These are phyloP conservation scores for Monascus ruber DNA, from an alignment of 2,329 filamentous ascomycete species.

Conservation along the genomic window DNA sequence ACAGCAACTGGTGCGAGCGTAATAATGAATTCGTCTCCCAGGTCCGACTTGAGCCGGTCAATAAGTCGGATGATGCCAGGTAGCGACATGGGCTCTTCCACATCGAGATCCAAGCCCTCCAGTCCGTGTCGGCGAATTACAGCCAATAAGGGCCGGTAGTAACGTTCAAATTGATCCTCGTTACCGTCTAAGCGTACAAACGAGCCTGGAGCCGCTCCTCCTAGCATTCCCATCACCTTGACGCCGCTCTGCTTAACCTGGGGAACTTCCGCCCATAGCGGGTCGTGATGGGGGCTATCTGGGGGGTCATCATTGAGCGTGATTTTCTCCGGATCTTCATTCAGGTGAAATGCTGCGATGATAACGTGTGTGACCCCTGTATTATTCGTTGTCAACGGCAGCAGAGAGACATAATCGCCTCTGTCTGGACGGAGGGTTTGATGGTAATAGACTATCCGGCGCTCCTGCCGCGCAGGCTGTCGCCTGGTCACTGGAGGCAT, in stretches of 20 bases:
- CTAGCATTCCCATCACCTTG: slow-evolving; percentile 76
- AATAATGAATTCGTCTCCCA: slow-evolving; percentile 53
- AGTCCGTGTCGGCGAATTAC: slow-evolving; percentile 51
- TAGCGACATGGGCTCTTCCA: slow-evolving; percentile 66
- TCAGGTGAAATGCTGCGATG: slow-evolving; percentile 75
- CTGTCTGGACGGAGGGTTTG: slow-evolving; percentile 51
- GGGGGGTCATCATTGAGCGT: slow-evolving; percentile 73
- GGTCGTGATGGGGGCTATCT: slow-evolving; percentile 53
- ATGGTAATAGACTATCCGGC: slow-evolving; percentile 43
- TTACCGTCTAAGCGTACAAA: slow-evolving; percentile 52
- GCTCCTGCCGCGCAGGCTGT: slow-evolving; percentile 10
- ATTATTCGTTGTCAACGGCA: slow-evolving; percentile 48
- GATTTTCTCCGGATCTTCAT: slow-evolving; percentile 53
- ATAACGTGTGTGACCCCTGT: slow-evolving; percentile 70
- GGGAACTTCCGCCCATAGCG: slow-evolving; percentile 67
- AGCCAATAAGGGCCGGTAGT: slow-evolving; percentile 58
- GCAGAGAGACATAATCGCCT: slow-evolving; percentile 47
- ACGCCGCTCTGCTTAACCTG: slow-evolving; percentile 62
- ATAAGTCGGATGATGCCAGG: slow-evolving; percentile 55
- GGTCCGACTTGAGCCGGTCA: slow-evolving; percentile 47
- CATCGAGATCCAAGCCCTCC: slow-evolving; percentile 65
- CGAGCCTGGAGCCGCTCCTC: slow-evolving; percentile 68
- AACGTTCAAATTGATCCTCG: slow-evolving; percentile 54
- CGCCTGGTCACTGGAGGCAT: background rate
- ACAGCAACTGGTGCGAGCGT: slow-evolving; percentile 74